Base-by-base conservation (phyloP, 1,139 yeast species). In the Pichiaceae sp. region DNA sequence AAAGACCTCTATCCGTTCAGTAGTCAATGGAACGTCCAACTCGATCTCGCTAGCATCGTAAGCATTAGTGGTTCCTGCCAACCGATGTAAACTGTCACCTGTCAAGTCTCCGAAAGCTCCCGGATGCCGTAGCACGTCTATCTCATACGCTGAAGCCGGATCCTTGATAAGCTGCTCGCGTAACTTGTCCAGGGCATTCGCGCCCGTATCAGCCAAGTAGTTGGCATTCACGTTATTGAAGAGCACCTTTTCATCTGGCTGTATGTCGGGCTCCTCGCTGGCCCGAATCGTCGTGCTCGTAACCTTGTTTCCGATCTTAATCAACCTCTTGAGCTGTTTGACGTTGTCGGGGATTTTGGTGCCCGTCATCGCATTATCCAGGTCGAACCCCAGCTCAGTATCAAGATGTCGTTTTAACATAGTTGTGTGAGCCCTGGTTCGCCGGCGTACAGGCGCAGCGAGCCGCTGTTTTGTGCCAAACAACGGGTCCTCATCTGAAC, bases 311-410 rank as follows among this genome's bases (percentile, higher is more conserved):
- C n/a, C n/a, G n/a, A n/a, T n/a, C n/a, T n/a, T n/a, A n/a, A n/a
- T n/a, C n/a, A n/a, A n/a, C n/a, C n/a, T n/a, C n/a, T n/a, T n/a
- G n/a, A n/a, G n/a, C n/a, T n/a, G n/a, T n/a, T n/a, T 7, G 27
- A 40, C 45, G 4, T 34, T 27, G 14, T 27, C 31, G 11, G 44
- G 41, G 4, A 39, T 19, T 17, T 32, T 29, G 11, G 34, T 26
- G 4, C 32, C 32, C 17, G 33, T 35, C 31, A 43, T 31, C 2
- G 49, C 50, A 2, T 34, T 15, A n/a, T 33, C 33, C 26, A 47
- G 17, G 26, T 45, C 45, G 30, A 47, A 47, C 2, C 51, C 51
- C 17, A 47, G 33, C 5, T 39, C 44, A 21, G 24, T 7, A 7
- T 7, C 24, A 7, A 21, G 11, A 7, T 21, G 24, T 11, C 9